Evolutionary conservation across 1,284 basidiomycete species (phyloP).

Genomic region (Caloboletus inedulis): DNA sequence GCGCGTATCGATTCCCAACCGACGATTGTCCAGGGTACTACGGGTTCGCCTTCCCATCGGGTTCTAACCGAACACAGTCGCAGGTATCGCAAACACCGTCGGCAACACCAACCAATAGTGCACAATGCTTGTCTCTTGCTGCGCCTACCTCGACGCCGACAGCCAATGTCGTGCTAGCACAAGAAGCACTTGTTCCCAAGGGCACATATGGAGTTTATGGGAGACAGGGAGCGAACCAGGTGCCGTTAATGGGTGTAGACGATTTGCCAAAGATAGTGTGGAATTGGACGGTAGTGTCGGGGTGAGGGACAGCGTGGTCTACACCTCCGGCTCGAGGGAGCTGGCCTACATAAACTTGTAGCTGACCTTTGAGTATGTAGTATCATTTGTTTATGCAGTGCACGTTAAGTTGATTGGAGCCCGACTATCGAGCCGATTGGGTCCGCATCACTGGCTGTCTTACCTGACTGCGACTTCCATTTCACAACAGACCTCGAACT

Average conservation of each 20-base stretch:
- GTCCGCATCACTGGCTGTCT: neutral
- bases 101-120: slow-evolving; percentile 23
- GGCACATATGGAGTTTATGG: slow-evolving; percentile 19
- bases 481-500: neutral
- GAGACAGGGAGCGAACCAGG: neutral
- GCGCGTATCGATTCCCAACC: slow-evolving; percentile 34
- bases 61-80: slow-evolving; percentile 26
- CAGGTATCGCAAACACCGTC: slow-evolving; percentile 29
- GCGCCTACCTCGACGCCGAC: slow-evolving; percentile 30
- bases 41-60: slow-evolving; percentile 30
- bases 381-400: neutral
- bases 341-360: neutral
- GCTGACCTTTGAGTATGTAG: neutral
- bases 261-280: slow-evolving; percentile 22
- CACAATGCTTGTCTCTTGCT: slow-evolving; percentile 25
- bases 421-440: neutral
- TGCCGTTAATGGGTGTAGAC: slow-evolving; percentile 15
- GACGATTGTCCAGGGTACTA: slow-evolving; percentile 30
- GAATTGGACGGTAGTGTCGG: slow-evolving; percentile 25
- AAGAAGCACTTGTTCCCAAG: slow-evolving; percentile 5
- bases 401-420: neutral
- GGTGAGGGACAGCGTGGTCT: neutral
- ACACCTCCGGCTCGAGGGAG: neutral
- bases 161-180: slow-evolving; percentile 8
- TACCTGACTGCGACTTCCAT: neutral